Conservation (phyloP, 371 early-diverging fungal species). For the Lichtheimia corymbifera region DNA sequence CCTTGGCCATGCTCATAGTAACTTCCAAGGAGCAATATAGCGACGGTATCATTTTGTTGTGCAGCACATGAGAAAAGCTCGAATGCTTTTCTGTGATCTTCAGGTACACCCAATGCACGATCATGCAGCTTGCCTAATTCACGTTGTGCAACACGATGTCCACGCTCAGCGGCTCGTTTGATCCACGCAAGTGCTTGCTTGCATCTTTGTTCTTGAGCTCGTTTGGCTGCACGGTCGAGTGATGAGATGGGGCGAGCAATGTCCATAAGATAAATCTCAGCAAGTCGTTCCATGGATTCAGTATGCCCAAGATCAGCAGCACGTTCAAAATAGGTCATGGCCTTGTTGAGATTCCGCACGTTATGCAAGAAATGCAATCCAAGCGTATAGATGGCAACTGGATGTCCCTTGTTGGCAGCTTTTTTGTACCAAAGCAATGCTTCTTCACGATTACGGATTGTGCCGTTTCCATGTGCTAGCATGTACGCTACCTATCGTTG, state of each 20-base stretch:
- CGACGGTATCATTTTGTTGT: constrained; percentile 74
- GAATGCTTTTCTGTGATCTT: constrained; percentile 73
- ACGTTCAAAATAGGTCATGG: constrained; percentile 41
- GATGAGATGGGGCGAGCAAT: constrained; percentile 23
- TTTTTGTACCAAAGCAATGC: constrained; percentile 58
- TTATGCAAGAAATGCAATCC: constrained; percentile 55
- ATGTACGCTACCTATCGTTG: constrained; percentile 44
- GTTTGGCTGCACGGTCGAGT: constrained; percentile 9
- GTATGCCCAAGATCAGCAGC: constrained; percentile 47
- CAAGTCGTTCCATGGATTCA: constrained; percentile 48
- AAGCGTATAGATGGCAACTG: constrained; percentile 43
- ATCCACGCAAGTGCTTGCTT: constrained; percentile 46
- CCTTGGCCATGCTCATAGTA: constrained; percentile 57
- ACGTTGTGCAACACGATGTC: constrained; percentile 64
- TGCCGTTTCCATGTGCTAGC: constrained; percentile 57
- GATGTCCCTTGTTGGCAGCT: constrained; percentile 49
- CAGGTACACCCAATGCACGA: constrained; percentile 63
- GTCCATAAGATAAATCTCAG: constrained; percentile 37
- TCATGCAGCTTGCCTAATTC: constrained; percentile 87
- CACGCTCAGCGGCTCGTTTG: constrained; percentile 43
- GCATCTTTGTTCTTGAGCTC: constrained; percentile 19
- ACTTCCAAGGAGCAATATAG: constrained; percentile 70
- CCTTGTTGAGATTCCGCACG: constrained; percentile 31
- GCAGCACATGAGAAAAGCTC: constrained; percentile 79
- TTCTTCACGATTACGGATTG: constrained; percentile 35